These are phyloP conservation scores for Tolypocladium pustulatum DNA, from an alignment of 2,329 filamentous ascomycete species.

Conservation along the genomic window DNA sequence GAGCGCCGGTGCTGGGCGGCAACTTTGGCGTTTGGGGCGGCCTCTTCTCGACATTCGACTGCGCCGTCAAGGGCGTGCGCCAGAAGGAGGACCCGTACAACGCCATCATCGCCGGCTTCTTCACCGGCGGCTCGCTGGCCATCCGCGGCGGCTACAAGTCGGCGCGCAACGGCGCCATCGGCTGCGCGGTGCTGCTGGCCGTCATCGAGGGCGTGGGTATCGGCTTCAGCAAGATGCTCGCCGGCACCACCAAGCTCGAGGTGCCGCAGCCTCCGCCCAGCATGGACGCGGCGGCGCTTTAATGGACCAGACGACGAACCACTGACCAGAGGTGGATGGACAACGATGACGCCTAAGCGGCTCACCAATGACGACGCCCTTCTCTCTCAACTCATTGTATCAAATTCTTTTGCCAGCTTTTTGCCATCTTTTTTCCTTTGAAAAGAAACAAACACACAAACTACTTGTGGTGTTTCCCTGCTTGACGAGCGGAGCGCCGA, in stretches of 20 bases:
- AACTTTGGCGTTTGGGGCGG: slow-evolving; percentile 99
- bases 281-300: slow-evolving; percentile 17
- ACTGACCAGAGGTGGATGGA: background rate
- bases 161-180: slow-evolving; percentile 90
- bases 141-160: slow-evolving; percentile 87
- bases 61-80: slow-evolving; percentile 83
- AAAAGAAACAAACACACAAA: background rate
- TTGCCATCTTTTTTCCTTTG: background rate
- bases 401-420: background rate
- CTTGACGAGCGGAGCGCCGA: background rate
- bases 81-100: slow-evolving; percentile 99
- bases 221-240: slow-evolving; percentile 89
- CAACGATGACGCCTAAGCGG: background rate
- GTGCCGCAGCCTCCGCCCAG: slow-evolving; percentile 26
- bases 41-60: slow-evolving; percentile 92
- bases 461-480: background rate
- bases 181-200: slow-evolving; percentile 84
- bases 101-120: slow-evolving; percentile 94
- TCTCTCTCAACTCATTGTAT: slow-evolving; percentile 1
- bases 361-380: slow-evolving; percentile 1
- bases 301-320: background rate
- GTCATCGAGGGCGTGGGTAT: slow-evolving; percentile 98
- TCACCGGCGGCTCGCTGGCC: slow-evolving; percentile 86
- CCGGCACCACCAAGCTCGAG: slow-evolving; percentile 77
- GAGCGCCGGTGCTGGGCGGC: slow-evolving; percentile 88